A percentile compares a stretch with the other conserved stretches of the same genome.
phyloP scores from a whole-genome alignment of 2,329 filamentous ascomycete species.

The Colletotrichum navitas region DNA sequence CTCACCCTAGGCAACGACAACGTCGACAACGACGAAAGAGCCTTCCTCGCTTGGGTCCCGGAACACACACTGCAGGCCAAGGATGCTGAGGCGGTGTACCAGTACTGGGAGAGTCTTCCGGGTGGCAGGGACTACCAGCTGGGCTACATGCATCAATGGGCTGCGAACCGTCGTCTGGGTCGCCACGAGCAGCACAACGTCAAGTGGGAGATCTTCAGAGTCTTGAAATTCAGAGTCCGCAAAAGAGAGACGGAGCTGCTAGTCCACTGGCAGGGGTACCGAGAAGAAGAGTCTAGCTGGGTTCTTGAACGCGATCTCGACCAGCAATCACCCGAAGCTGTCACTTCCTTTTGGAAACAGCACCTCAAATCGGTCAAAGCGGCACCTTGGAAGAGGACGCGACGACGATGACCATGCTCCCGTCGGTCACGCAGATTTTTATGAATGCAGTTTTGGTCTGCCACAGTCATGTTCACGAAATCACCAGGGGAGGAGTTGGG shows the following conservation, averaged over 20 bases:
- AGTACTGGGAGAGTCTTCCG: neutral
- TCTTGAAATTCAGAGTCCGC: neutral
- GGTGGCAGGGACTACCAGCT: neutral
- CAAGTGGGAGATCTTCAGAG: neutral
- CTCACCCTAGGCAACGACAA: neutral
- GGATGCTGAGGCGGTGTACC: neutral
- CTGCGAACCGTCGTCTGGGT: neutral
- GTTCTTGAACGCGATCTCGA: conserved; percentile 54
- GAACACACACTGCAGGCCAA: neutral
- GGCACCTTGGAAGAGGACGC: neutral
- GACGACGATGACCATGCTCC: neutral
- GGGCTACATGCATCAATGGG: neutral
- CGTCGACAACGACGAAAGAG: neutral
- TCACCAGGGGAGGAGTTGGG: too few relatives aligned
- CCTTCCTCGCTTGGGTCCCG: neutral
- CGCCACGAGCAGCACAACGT: neutral
- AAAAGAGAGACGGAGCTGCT: neutral
- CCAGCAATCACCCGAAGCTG: neutral
- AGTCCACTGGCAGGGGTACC: neutral
- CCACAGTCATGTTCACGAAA: too few relatives aligned
- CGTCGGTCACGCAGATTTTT: neutral
- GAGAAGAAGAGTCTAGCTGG: conserved; percentile 45
- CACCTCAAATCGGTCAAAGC: neutral
- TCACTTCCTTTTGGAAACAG: neutral
- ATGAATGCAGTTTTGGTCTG: too few relatives aligned